Percentiles rank a stretch among this genome's conserved stretches.
phyloP scores from a whole-genome alignment of 495 filamentous ascomycete species.

The Lophiotrema nucula region DNA sequence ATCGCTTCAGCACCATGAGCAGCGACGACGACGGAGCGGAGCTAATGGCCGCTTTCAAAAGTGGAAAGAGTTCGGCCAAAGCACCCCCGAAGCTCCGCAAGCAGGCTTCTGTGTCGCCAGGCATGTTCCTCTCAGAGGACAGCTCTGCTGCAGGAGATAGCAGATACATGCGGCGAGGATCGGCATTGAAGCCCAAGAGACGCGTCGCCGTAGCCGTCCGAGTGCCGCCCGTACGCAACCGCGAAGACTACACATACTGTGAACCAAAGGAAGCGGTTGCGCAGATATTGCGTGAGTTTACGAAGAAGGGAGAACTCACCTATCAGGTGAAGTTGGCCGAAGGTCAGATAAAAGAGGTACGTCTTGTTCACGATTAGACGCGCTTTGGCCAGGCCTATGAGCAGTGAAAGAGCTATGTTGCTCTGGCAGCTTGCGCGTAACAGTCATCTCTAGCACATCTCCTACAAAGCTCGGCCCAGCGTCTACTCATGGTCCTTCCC shows the following conservation, averaged over 20 bases:
- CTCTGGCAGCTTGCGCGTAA: too few species aligned
- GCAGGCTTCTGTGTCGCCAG: slow-evolving; percentile 15
- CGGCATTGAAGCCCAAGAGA: background rate
- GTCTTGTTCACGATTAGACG: too few species aligned
- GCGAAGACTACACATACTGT: slow-evolving; percentile 20
- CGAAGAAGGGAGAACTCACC: slow-evolving; percentile 20
- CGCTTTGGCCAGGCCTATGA: too few species aligned
- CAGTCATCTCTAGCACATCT: background rate
- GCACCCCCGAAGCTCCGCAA: background rate
- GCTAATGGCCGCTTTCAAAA: slow-evolving; percentile 22
- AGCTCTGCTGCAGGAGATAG: slow-evolving; percentile 3
- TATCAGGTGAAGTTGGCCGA: slow-evolving; percentile 39
- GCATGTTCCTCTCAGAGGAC: slow-evolving; percentile 15
- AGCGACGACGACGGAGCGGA: slow-evolving; percentile 18
- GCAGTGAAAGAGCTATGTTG: too few species aligned
- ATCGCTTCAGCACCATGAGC: too few species aligned
- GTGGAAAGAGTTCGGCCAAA: background rate
- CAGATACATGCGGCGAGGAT: background rate
- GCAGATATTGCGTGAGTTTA: slow-evolving; percentile 27
- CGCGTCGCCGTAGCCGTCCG: slow-evolving; percentile 20
- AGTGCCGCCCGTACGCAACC: slow-evolving; percentile 18
- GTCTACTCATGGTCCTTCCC: too few species aligned
- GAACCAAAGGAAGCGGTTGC: slow-evolving; percentile 34
- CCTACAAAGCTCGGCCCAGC: background rate
- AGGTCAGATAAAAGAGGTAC: slow-evolving; percentile 34